phyloP scores from a whole-genome alignment of 1,284 basidiomycete genomes.

The Phellinidium pouzarii region DNA sequence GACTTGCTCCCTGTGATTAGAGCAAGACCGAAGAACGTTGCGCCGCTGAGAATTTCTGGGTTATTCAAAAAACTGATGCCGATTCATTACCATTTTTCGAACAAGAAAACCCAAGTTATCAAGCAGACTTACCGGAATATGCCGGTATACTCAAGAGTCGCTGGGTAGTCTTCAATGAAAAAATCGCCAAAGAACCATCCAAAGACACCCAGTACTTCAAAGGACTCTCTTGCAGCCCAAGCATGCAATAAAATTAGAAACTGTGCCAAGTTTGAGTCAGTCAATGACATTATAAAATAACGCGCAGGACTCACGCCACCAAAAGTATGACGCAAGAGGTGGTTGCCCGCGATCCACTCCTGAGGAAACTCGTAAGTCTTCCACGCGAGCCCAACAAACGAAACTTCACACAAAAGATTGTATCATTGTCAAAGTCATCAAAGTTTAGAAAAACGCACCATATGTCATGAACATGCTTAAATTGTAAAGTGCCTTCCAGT shows the following conservation, averaged over 20 bases:
- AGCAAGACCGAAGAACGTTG: conserved; percentile 90
- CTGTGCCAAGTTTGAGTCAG: conserved; percentile 32
- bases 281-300: background rate
- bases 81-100: conserved; percentile 1
- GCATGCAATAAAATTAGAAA: conserved; percentile 82
- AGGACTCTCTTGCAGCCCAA: conserved; percentile 89
- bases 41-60: conserved; percentile 93
- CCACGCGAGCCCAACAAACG: conserved; percentile 78
- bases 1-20: conserved; percentile 87
- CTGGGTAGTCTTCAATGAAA: conserved; percentile 91
- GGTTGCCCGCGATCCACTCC: conserved; percentile 87
- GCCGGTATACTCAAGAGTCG: conserved; percentile 90
- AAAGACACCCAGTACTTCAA: conserved; percentile 89
- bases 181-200: conserved; percentile 99
- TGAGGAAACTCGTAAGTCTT: conserved; percentile 77
- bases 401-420: conserved; percentile 42
- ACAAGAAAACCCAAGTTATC: background rate
- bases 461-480: conserved; percentile 93
- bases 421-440: background rate
- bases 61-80: conserved; percentile 81
- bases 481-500: conserved; percentile 95
- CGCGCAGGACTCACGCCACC: conserved; percentile 54
- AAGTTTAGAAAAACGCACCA: conserved; percentile 41
- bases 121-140: conserved; percentile 69
- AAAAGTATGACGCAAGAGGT: conserved; percentile 82